Base-by-base conservation (phyloP, 345 rosid species). In the Erysimum cheiranthoides region DNA sequence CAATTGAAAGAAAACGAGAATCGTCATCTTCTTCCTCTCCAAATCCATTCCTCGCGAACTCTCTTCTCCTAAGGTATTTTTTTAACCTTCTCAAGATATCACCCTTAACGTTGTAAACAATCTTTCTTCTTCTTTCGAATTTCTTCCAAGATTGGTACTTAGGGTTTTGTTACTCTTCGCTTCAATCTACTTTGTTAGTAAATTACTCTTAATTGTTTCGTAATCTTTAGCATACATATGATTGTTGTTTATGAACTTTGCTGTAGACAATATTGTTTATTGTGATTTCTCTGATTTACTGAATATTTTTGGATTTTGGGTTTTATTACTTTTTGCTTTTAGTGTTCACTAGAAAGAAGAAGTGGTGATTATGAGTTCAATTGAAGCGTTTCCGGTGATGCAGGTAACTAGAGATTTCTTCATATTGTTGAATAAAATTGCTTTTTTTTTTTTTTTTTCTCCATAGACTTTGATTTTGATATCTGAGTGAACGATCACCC, bases 381-480 rank as follows among this genome's bases (percentile, higher is more conserved):
- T 49, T 25, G 53, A 66, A 58, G 64, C 36, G 36, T 21, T 52
- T 68, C 70, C 69, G 0, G 64, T 21, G 64, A 61, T 76, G 74
- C 79, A 76, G 74, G 79, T 76, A 75, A 68, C 54, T 61, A 21
- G 5, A 75, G 25, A 38, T 38, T 38, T 10, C 32, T 30, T 56
- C 60, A 16, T 67, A 36, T 66, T 66, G 40, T 46, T 21, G 36
- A 51, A 4, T 60, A 16, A 18, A 35, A 36, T 17, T 36, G 14
- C 21, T 4, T 31, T 14, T 68, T 30, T 13, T n/a, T 68, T 14
- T 51, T 68, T n/a, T n/a, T n/a, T n/a, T n/a, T n/a, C n/a, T n/a
- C n/a, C 40, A 39, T 40, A 5, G 31, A 52, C 47, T 52, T 68
- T 30, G 39, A 27, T 10, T 42, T 17, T 57, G n/a, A 28, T 36